Evolutionary conservation across 257 asterid genomes (phyloP).

Genomic region (Euphrasia confusa): DNA sequence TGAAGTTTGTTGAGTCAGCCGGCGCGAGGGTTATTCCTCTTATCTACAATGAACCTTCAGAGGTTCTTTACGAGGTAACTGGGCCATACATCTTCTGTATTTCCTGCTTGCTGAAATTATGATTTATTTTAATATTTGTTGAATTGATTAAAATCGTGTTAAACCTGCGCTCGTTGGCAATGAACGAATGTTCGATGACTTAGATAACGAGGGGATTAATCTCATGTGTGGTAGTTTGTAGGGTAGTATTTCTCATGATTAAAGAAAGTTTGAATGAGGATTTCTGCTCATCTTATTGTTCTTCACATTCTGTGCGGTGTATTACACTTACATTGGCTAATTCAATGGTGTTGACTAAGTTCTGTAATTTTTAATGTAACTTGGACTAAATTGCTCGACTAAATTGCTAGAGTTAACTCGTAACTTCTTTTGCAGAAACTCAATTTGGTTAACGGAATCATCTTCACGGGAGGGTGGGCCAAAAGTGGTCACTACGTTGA

Average conservation of each 20-base stretch:
- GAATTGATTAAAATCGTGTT: no score
- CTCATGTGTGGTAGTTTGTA: no score
- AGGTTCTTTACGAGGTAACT: constrained; percentile 47
- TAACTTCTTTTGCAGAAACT: constrained; percentile 65
- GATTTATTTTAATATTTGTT: neutral
- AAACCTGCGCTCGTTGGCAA: no score
- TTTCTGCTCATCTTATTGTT: neutral
- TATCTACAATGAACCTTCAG: constrained; percentile 61
- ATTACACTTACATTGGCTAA: constrained; percentile 1
- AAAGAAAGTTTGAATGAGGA: no score
- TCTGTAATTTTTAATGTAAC: constrained; percentile 7
- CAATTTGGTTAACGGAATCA: constrained; percentile 76
- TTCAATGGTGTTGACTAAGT: constrained; percentile 1
- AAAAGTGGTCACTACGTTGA: constrained; percentile 65
- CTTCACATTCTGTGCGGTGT: neutral
- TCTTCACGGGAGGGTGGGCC: constrained; percentile 90
- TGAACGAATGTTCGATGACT: no score
- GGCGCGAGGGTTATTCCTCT: constrained; percentile 96
- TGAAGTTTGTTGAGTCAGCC: constrained; percentile 81
- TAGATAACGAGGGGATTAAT: no score
- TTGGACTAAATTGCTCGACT: constrained; percentile 3
- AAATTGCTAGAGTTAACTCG: constrained; percentile 20
- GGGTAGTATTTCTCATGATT: no score
- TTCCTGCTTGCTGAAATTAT: constrained; percentile 9
- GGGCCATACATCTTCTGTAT: neutral